These are phyloP conservation scores for Rhizopogon hawkerae DNA, from an alignment of 1,284 basidiomycete genomes.

Conservation along the genomic window DNA sequence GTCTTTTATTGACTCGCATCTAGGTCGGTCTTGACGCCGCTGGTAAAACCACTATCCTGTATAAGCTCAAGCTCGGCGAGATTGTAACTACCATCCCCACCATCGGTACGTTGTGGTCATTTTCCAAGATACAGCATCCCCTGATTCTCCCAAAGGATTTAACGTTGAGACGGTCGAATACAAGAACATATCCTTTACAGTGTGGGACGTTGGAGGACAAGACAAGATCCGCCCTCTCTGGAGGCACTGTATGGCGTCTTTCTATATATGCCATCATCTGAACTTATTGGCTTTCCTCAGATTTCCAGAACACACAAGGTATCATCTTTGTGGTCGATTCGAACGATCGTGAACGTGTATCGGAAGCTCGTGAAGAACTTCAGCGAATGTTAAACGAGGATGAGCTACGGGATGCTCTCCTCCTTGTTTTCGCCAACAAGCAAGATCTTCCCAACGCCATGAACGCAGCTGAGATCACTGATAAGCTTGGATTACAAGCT, in stretches of 20 bases:
- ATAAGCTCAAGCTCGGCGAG: conserved; percentile 98
- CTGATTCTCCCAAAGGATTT: conserved; percentile 61
- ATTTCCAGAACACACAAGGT: conserved; percentile 99
- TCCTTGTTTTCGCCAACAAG: conserved; percentile 99
- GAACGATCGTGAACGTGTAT: conserved; percentile 99
- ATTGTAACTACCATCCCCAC: conserved; percentile 99
- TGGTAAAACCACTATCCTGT: conserved; percentile 97
- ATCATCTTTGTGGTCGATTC: conserved; percentile 99
- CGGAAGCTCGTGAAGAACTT: conserved; percentile 97
- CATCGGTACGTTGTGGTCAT: conserved; percentile 64
- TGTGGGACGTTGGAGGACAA: conserved; percentile 87
- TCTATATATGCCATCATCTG: conserved; percentile 17
- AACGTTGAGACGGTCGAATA: conserved; percentile 96
- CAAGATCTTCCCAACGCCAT: conserved; percentile 99
- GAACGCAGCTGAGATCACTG: conserved; percentile 99
- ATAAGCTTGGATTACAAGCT: conserved; percentile 97
- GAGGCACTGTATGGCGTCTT: conserved; percentile 84
- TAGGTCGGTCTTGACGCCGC: conserved; percentile 95
- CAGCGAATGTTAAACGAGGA: conserved; percentile 99
- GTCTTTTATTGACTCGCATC: conserved; percentile 5
- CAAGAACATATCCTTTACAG: conserved; percentile 89
- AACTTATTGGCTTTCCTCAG: conserved; percentile 35
- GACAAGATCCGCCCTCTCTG: conserved; percentile 88
- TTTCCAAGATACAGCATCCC: conserved; percentile 12
- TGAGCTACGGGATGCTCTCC: conserved; percentile 95